Conservation (phyloP, 1,284 basidiomycete species). For the Ustilago lituana region DNA sequence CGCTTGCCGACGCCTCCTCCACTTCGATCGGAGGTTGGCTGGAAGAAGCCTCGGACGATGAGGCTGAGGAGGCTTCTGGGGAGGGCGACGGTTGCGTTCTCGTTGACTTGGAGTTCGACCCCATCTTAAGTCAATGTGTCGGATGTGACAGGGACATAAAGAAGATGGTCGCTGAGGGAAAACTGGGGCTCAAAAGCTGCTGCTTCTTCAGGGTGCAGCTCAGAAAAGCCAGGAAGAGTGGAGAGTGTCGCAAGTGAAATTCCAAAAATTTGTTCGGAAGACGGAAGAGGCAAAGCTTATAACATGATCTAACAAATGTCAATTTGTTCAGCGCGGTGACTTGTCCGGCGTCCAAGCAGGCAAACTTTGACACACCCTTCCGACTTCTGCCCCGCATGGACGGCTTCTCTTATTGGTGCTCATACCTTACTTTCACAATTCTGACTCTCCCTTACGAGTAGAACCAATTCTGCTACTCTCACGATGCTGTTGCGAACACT, state of each 20-base stretch:
- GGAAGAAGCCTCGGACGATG: conserved; percentile 27
- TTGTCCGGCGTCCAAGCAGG: conserved; percentile 20
- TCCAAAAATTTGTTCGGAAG: conserved; percentile 31
- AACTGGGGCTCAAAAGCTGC: background rate
- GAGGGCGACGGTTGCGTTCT: conserved; percentile 5
- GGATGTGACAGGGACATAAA: background rate
- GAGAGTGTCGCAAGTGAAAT: conserved; percentile 18
- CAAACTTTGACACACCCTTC: background rate
- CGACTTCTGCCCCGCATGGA: no score
- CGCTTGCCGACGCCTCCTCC: conserved; percentile 5
- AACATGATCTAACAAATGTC: conserved; percentile 3
- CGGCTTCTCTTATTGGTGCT: no score
- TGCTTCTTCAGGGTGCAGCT: background rate
- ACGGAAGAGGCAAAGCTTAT: background rate
- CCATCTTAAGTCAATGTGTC: conserved; percentile 6
- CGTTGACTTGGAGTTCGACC: background rate
- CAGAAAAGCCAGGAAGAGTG: conserved; percentile 3
- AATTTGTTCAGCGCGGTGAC: conserved; percentile 13
- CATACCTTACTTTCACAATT: background rate
- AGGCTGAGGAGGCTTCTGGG: background rate
- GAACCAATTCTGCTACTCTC: no score
- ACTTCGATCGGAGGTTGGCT: conserved; percentile 16
- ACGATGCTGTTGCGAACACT: conserved; percentile 7
- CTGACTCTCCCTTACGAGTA: background rate
- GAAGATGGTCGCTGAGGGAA: background rate